Conservation (phyloP, 495 filamentous ascomycete genomes). For the Penicillium parvum region DNA sequence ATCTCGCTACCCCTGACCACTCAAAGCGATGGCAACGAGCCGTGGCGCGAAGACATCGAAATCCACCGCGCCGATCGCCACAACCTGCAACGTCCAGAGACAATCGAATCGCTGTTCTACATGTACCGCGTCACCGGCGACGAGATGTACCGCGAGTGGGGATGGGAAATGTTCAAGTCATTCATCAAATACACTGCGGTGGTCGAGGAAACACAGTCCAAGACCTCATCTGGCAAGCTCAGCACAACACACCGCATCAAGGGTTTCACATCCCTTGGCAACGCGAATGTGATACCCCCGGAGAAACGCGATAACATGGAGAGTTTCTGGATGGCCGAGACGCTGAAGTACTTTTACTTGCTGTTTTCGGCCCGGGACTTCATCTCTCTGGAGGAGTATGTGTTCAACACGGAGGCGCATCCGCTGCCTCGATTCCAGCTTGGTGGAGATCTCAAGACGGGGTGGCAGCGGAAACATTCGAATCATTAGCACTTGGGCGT, state of each 20-base stretch:
- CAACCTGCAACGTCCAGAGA: constrained; percentile 96
- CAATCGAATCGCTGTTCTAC: constrained; percentile 90
- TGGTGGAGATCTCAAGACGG: constrained; percentile 72
- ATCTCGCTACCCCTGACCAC: constrained; percentile 32
- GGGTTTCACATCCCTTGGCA: constrained; percentile 76
- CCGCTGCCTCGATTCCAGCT: constrained; percentile 82
- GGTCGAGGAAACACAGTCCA: constrained; percentile 45
- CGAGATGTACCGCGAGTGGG: constrained; percentile 87
- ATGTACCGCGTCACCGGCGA: constrained; percentile 99
- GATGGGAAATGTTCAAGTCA: constrained; percentile 95
- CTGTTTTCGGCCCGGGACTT: constrained; percentile 84
- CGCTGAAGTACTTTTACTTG: constrained; percentile 95
- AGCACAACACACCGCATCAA: constrained; percentile 24
- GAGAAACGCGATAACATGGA: constrained; percentile 77
- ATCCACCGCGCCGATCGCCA: constrained; percentile 75
- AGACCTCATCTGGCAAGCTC: constrained; percentile 4
- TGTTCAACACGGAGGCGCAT: constrained; percentile 96
- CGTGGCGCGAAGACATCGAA: constrained; percentile 69
- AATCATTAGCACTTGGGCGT: neutral
- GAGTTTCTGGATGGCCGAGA: constrained; percentile 96
- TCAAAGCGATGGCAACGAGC: constrained; percentile 15
- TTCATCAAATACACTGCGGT: constrained; percentile 82
- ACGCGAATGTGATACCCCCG: constrained; percentile 67
- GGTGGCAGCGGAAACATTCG: constrained; percentile 70
- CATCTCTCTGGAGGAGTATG: constrained; percentile 75